Conservation (phyloP, 202 grass and related monocot genomes). For the Cymbopogon flexuosus region DNA sequence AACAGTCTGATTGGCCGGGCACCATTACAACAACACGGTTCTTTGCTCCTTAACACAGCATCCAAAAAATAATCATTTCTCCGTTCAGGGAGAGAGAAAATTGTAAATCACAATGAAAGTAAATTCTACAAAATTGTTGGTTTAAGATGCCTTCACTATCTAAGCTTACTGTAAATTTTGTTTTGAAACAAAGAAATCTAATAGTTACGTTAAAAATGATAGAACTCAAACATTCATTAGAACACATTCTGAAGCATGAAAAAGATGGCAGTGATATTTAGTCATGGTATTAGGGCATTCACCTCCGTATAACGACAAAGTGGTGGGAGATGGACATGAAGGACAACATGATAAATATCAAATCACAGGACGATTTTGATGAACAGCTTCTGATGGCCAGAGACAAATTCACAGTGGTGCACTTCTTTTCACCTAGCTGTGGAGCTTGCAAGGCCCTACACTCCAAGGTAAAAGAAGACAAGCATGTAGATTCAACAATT, state of each 20-base stretch:
- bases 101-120: not conserved
- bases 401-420: constrained; percentile 42
- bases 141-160: not conserved
- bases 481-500: constrained; percentile 16
- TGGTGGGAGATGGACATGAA: constrained; percentile 45
- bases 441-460: constrained; percentile 48
- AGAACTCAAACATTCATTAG: constrained; percentile 1
- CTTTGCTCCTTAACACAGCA: not conserved
- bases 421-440: constrained; percentile 45
- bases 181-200: not conserved
- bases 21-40: not conserved
- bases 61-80: not conserved
- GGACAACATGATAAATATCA: constrained; percentile 43
- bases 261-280: constrained; percentile 17
- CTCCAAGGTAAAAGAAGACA: constrained; percentile 53
- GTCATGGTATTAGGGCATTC: not conserved
- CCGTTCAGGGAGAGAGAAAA: not conserved
- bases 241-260: not conserved
- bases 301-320: constrained; percentile 8
- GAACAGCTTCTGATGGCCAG: constrained; percentile 34
- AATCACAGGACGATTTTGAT: constrained; percentile 38
- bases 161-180: not conserved
- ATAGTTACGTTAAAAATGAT: constrained; percentile 2
- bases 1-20: not conserved
- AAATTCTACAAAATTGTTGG: not conserved